phyloP scores from a whole-genome alignment of 768 basidiomycete genomes.

The Amanita muscaria region DNA sequence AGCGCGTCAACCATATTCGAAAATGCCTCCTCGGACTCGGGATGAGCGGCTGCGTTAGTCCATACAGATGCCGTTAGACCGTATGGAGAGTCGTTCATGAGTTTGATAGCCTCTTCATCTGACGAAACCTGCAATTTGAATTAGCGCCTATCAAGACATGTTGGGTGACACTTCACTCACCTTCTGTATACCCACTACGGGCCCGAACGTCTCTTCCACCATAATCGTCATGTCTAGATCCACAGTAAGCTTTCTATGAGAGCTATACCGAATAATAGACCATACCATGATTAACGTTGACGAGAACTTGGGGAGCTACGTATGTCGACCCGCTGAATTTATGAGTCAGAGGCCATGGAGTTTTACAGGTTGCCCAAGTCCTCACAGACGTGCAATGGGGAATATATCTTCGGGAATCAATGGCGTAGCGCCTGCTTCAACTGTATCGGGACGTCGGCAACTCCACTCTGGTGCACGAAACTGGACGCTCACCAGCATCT shows the following conservation, averaged over 20 bases:
- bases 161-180: conserved; percentile 27
- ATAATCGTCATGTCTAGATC: conserved; percentile 4
- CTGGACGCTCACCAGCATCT: conserved; percentile 56
- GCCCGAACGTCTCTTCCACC: conserved; percentile 88
- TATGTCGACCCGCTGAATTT: conserved; percentile 68
- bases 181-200: conserved; percentile 89
- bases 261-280: conserved; percentile 64
- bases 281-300: conserved; percentile 84
- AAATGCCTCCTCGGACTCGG: conserved; percentile 63
- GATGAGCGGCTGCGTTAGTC: conserved; percentile 62
- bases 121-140: conserved; percentile 46
- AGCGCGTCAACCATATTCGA: conserved; percentile 57
- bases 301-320: conserved; percentile 85
- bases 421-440: conserved; percentile 70
- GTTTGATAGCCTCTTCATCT: conserved; percentile 78
- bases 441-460: conserved; percentile 23
- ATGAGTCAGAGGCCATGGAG: too few relatives aligned
- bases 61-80: conserved; percentile 93
- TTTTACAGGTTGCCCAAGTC: too few relatives aligned
- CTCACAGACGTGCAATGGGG: conserved; percentile 59
- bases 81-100: conserved; percentile 97
- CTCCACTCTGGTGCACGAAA: neutral
- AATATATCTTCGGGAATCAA: conserved; percentile 65
- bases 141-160: neutral
- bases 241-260: neutral